Base-by-base conservation (phyloP, 2,329 filamentous ascomycete species). In the Cordyceps cicadae region DNA sequence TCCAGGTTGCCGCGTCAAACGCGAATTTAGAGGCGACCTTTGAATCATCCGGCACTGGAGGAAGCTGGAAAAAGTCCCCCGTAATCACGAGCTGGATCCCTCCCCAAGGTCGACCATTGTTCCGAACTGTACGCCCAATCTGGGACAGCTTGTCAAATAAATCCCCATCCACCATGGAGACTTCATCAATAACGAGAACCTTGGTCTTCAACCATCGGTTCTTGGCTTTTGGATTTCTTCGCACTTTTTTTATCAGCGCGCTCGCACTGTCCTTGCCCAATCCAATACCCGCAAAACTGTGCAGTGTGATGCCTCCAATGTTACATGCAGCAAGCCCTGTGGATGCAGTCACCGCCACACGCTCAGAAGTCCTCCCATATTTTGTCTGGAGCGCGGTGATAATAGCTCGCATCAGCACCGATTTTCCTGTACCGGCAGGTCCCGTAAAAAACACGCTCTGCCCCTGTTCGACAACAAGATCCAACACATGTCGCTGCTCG, bases 391-490 rank as follows among this genome's bases (percentile, higher is more conserved):
- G 71, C 4, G 89, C 85, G 5, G 83, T 77, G 67, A 99, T 97
- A 63, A 97, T 96, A 65, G 95, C 87, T 64, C 92, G 85, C 82
- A 99, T 91, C 61, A 99, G 76, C 4, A 99, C 93, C 1, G 94
- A 99, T 78, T 99, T 99, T 73, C 94, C 94, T 5, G 94, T 97
- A 79, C 88, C 92, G 62, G 94, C 94, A 62, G 94, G 96, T 67
- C 94, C 94, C 1, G 94, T 99, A 73, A 99, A 99, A 77, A 99
- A 99, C 2, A 97, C 92, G 67, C 93, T 97, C 72, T 92, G 88
- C 62, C 83, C 83, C 64, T 89, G 78, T 24, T 94, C 83, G 8
- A 91, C 82, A 11, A 99, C 93, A 21, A 97, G 78, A 51, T 91
- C 86, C 61, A 95, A 78, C 12, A 99, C 91, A 62, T 89, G 85